These are phyloP conservation scores for Lodderomyces parapsilosis DNA, from an alignment of 1,139 yeast species.

Conservation along the genomic window DNA sequence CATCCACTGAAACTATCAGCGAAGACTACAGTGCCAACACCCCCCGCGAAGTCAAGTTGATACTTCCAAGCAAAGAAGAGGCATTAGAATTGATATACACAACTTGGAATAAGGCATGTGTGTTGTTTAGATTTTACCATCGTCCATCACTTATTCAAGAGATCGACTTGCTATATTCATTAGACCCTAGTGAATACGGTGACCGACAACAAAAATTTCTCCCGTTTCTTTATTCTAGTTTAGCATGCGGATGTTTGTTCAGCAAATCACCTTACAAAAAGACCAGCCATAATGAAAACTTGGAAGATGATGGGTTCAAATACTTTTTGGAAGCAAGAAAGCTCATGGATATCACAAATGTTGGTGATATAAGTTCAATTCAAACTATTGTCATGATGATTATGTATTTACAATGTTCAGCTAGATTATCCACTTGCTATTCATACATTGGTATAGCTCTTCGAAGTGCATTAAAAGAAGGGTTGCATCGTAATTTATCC, in stretches of 20 bases:
- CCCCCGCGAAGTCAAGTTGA: slow-evolving; percentile 55
- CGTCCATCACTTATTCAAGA: slow-evolving; percentile 71
- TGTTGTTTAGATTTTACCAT: slow-evolving; percentile 79
- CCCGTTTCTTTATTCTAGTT: slow-evolving; percentile 68
- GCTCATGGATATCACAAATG: slow-evolving; percentile 60
- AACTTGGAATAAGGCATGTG: slow-evolving; percentile 87
- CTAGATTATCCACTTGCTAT: slow-evolving; percentile 85
- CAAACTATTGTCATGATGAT: slow-evolving; percentile 76
- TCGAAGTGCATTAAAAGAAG: slow-evolving; percentile 83
- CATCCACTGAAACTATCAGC: slow-evolving; percentile 20
- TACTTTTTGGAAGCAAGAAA: slow-evolving; percentile 83
- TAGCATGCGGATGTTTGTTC: slow-evolving; percentile 68
- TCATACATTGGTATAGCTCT: slow-evolving; percentile 91
- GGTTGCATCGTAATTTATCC: slow-evolving; percentile 74
- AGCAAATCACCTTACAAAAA: slow-evolving; percentile 38
- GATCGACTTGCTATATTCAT: slow-evolving; percentile 49
- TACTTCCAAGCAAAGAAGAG: slow-evolving; percentile 71
- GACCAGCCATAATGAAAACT: slow-evolving; percentile 40
- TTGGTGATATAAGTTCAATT: slow-evolving; percentile 46
- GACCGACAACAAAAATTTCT: slow-evolving; percentile 73
- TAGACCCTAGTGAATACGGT: slow-evolving; percentile 68
- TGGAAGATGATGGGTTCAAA: slow-evolving; percentile 77
- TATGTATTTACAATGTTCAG: slow-evolving; percentile 85
- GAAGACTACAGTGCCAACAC: slow-evolving; percentile 18
- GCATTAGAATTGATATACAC: slow-evolving; percentile 71